Conservation (phyloP, 208 protist species). For the Leishmania mexicana region DNA sequence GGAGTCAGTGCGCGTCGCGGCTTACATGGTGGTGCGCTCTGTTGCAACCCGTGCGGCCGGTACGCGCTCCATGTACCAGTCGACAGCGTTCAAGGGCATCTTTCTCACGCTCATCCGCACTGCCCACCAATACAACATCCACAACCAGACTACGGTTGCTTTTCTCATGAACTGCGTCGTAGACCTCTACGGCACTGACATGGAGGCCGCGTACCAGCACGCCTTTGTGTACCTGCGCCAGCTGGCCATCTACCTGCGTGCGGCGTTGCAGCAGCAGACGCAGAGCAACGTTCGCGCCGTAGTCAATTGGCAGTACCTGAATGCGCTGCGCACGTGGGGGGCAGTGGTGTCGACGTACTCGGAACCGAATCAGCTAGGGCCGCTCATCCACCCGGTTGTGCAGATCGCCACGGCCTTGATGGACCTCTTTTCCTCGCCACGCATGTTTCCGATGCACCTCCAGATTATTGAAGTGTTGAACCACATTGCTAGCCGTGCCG, state of each 20-base stretch:
- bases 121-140: constrained; percentile 81
- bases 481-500: constrained; percentile 81
- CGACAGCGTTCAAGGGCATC: constrained; percentile 90
- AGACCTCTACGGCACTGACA: constrained; percentile 95
- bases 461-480: constrained; percentile 93
- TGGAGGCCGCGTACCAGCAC: constrained; percentile 93
- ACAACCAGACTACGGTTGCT: constrained; percentile 77
- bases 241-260: constrained; percentile 96
- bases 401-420: constrained; percentile 90
- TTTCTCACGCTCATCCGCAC: constrained; percentile 93
- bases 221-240: constrained; percentile 98
- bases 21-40: constrained; percentile 87
- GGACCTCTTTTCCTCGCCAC: constrained; percentile 92
- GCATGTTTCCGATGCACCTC: constrained; percentile 96
- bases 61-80: constrained; percentile 92
- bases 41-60: constrained; percentile 87
- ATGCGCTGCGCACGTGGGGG: constrained; percentile 94
- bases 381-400: constrained; percentile 93
- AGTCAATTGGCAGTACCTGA: constrained; percentile 98
- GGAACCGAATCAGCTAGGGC: constrained; percentile 82
- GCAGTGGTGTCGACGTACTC: constrained; percentile 88
- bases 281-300: constrained; percentile 93
- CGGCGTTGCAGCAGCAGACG: constrained; percentile 91
- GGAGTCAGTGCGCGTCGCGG: constrained; percentile 83
- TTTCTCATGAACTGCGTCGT: constrained; percentile 96